Evolutionary conservation across 805 yeast species (phyloP).

Genomic region (Candida cerambycidarum): DNA sequence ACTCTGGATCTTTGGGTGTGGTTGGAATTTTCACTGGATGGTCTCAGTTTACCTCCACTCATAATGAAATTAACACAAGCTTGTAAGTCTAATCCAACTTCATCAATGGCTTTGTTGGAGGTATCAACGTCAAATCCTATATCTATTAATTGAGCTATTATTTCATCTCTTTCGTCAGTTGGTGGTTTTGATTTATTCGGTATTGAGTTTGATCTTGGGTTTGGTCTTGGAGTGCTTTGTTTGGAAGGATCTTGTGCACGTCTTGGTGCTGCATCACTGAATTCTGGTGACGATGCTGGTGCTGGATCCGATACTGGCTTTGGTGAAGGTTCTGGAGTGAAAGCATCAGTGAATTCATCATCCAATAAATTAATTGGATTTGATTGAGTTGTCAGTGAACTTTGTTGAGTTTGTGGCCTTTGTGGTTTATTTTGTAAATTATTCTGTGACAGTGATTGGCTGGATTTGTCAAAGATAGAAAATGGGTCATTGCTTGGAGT

Average conservation of each 20-base stretch:
- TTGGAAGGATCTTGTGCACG: background rate
- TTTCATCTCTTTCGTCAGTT: slow-evolving; percentile 37
- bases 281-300: background rate
- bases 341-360: slow-evolving; percentile 46
- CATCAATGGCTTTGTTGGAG: slow-evolving; percentile 58
- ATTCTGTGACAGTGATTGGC: background rate
- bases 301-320: background rate
- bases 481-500: slow-evolving; percentile 23
- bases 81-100: slow-evolving; percentile 60
- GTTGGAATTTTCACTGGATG: background rate
- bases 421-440: background rate
- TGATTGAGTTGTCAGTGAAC: no score
- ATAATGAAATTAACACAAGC: slow-evolving; percentile 67
- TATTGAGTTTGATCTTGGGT: background rate
- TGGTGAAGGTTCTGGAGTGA: slow-evolving; percentile 12
- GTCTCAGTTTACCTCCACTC: slow-evolving; percentile 28
- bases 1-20: slow-evolving; percentile 4
- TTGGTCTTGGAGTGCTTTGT: background rate
- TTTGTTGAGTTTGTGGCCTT: background rate
- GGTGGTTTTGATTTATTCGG: no score
- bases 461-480: slow-evolving; percentile 19
- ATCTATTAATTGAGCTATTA: slow-evolving; percentile 69
- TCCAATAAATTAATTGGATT: slow-evolving; percentile 27
- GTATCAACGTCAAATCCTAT: slow-evolving; percentile 73
- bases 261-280: no score